Base-by-base conservation (phyloP, 1,139 yeast species). In the Candida neerlandica region DNA sequence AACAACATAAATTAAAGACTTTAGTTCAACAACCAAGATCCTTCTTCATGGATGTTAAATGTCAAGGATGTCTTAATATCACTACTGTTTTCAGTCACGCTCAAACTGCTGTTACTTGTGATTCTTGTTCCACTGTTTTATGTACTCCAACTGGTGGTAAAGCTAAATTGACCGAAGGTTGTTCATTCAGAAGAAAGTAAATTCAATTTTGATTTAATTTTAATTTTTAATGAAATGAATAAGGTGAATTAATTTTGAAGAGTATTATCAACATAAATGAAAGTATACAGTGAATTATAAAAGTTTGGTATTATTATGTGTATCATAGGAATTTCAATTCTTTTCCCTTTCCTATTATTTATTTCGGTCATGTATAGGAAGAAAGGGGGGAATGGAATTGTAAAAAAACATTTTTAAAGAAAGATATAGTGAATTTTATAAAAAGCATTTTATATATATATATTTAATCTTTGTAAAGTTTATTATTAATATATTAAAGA, bases 91-190 rank as follows among this genome's bases (percentile, higher is more conserved):
- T 94, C 87, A 92, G 98, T 64, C 99, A 94, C 81, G 97, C 99
- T 61, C 98, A 94, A 84, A 94, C 98, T 65, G 97, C 97, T 66
- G 98, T 94, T 73, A 88, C 97, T 72, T 94, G 99, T 83, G 97
- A 95, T 72, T 85, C 95, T 61, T 94, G 99, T 81, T 87, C 97
- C 67, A 91, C 96, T 63, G 97, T 94, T 62, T 88, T 94, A 72
- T 91, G 97, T 81, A 89, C 95, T 73, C 99, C 99, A 73, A 89
- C 98, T 62, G 99, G 99, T 84, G 99, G 99, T 84, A 94, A 94
- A 85, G 97, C 98, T 71, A 90, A 89, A 81, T 86, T 94, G 77
- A 89, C 97, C 66, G 98, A 94, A 83, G 99, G 98, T 73, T 87
- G 94, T 72, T 94, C 99, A 70, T 94, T 90, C 96, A 91, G 99